phyloP scores from a whole-genome alignment of 2,329 filamentous ascomycete species.

The Aureobasidium subglaciale region DNA sequence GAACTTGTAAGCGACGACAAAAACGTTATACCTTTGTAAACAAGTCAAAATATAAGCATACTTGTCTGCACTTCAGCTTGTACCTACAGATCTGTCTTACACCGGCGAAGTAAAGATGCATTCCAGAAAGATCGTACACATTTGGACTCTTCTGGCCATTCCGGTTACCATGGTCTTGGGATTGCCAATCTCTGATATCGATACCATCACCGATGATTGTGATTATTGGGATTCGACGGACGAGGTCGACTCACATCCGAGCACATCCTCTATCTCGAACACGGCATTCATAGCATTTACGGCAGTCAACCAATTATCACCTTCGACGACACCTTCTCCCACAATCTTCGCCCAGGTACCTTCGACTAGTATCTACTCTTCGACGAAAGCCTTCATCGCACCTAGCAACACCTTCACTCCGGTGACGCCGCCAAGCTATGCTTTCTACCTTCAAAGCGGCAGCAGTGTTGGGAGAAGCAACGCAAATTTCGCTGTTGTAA shows the following conservation, averaged over 20 bases:
- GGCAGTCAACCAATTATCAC: background rate
- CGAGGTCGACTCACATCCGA: background rate
- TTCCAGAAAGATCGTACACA: background rate
- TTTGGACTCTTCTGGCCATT: conserved; percentile 1
- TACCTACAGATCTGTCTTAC: background rate
- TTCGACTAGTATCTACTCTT: background rate
- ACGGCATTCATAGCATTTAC: background rate
- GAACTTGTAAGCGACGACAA: background rate
- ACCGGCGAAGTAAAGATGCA: background rate
- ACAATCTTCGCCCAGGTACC: background rate
- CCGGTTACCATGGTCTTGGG: background rate
- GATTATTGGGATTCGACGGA: background rate
- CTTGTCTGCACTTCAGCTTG: conserved; percentile 1
- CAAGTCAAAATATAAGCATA: conserved; percentile 12
- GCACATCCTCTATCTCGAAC: background rate
- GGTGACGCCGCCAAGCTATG: background rate
- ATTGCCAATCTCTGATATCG: background rate
- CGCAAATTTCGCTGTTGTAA: background rate
- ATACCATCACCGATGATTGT: background rate
- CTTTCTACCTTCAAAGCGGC: background rate
- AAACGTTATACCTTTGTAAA: background rate
- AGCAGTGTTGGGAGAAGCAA: background rate
- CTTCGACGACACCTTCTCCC: background rate
- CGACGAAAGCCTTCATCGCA: background rate
- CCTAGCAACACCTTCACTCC: background rate